phyloP scores from a whole-genome alignment of 768 basidiomycete species.

The Tylopilus sp. region DNA sequence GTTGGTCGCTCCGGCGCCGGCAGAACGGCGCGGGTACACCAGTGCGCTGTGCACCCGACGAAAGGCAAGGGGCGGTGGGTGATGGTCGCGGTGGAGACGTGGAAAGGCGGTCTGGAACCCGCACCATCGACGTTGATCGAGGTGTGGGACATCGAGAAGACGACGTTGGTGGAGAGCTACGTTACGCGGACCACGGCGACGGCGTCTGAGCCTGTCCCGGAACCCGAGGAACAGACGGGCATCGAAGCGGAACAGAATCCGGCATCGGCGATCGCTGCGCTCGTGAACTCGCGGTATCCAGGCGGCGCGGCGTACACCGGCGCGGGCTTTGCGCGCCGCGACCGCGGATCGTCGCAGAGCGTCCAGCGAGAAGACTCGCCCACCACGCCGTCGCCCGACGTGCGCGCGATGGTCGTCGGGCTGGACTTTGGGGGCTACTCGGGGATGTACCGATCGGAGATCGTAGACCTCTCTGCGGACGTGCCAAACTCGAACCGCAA shows the following conservation, averaged over 20 bases:
- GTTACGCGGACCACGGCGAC: constrained; percentile 48
- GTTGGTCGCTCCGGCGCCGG: constrained; percentile 55
- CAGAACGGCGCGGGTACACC: constrained; percentile 58
- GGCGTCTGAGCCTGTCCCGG: constrained; percentile 47
- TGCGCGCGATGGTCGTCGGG: constrained; percentile 68
- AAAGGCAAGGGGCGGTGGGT: constrained; percentile 90
- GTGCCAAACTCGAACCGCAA: constrained; percentile 38
- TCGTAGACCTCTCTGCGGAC: constrained; percentile 42
- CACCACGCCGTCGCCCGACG: constrained; percentile 56
- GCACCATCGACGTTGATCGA: constrained; percentile 59
- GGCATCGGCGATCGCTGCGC: constrained; percentile 72
- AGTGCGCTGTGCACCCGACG: constrained; percentile 79
- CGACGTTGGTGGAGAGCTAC: constrained; percentile 76
- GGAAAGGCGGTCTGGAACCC: constrained; percentile 36
- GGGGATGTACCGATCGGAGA: constrained; percentile 48
- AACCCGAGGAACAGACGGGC: constrained; percentile 49
- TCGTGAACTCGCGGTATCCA: constrained; percentile 68
- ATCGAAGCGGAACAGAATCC: constrained; percentile 59
- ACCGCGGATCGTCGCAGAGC: constrained; percentile 33
- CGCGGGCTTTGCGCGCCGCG: constrained; percentile 21
- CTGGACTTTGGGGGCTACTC: constrained; percentile 75
- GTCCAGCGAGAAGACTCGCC: constrained; percentile 33
- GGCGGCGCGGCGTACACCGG: constrained; percentile 27
- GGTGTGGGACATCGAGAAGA: constrained; percentile 91
- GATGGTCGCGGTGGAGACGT: constrained; percentile 73